Base-by-base conservation (phyloP, 495 filamentous ascomycete species). In the Penicillium crystallinum region DNA sequence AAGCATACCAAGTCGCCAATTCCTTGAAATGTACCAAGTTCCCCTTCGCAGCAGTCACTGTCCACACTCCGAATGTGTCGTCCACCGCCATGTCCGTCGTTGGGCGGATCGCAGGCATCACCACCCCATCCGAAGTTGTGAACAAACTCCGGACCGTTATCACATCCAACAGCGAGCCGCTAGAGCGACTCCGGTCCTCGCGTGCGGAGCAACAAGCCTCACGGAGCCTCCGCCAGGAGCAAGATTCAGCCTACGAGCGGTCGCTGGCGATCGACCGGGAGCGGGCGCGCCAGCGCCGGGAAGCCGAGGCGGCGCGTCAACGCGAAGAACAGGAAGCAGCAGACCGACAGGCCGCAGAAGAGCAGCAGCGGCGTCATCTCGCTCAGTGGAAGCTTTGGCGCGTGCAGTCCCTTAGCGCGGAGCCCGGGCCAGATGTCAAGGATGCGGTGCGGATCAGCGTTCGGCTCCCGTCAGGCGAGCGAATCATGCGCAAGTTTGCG, bases 201-300 rank as follows among this genome's bases (percentile, higher is more conserved):
- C 76, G 90, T n/a, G 77, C 77, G 18, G 86, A 88, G 41, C 89
- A 95, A 57, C 82, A 91, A 55, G 81, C 87, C 7, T 81, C 85
- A 17, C 79, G 93, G 25, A 87, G 75, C 55, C 67, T 98, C 19
- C 83, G 90, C 4, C 80, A 86, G 46, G 81, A 93, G 62, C 95
- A 97, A 55, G 89, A 96, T 63, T 85, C 81, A 2, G 93, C 93
- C 3, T 98, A 97, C 62, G 92, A 98, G 68, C 79, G 89, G 51
- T 93, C 88, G 0, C 74, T 98, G 42, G 90, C 91, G 9, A 82
- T 83, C 38, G 93, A 98, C 68, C 77, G 91, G 7, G 90, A 96
- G 67, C 83, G 89, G 11, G 84, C 87, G 11, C 77, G 87, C 18
- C 79, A 84, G 60, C 79, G 79, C 59, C 76, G 80, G 12, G 91